Conservation (phyloP, 768 basidiomycete species). For the Leccinum ochraceum region DNA sequence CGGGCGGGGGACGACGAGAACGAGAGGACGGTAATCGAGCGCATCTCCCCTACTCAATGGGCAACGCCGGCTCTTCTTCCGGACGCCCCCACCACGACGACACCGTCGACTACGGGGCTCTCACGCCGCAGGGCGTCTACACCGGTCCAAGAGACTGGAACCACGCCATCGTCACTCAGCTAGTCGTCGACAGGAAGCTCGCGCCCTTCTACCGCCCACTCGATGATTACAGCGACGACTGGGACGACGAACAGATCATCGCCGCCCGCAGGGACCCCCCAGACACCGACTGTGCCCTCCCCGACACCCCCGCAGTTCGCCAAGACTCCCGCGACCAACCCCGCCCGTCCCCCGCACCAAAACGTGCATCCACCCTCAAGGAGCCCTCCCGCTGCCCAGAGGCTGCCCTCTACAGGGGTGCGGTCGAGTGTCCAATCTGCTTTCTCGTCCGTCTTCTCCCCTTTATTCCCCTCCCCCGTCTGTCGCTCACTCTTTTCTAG, state of each 20-base stretch:
- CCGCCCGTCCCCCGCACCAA: slow-evolving; percentile 39
- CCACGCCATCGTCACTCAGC: slow-evolving; percentile 79
- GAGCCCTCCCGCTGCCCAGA: slow-evolving; percentile 68
- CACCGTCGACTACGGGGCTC: slow-evolving; percentile 78
- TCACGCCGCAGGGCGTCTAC: slow-evolving; percentile 85
- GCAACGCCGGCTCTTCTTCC: slow-evolving; percentile 78
- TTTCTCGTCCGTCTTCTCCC: slow-evolving; percentile 72
- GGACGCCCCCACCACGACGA: slow-evolving; percentile 77
- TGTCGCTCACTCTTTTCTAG: slow-evolving; percentile 45
- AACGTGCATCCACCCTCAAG: slow-evolving; percentile 59
- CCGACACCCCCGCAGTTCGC: slow-evolving; percentile 36
- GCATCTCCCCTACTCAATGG: slow-evolving; percentile 49
- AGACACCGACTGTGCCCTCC: slow-evolving; percentile 48
- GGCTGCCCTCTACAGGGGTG: slow-evolving; percentile 78
- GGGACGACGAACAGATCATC: slow-evolving; percentile 87
- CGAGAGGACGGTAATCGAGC: slow-evolving; percentile 2
- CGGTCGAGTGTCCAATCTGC: slow-evolving; percentile 96
- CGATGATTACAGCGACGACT: slow-evolving; percentile 87
- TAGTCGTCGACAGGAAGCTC: slow-evolving; percentile 84
- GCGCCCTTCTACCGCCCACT: slow-evolving; percentile 97
- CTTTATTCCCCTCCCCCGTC: slow-evolving; percentile 11
- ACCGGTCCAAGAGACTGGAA: slow-evolving; percentile 88
- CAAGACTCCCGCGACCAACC: slow-evolving; percentile 30
- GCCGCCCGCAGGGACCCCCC: slow-evolving; percentile 73
- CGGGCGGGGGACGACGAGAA: too few relatives aligned